phyloP scores from a whole-genome alignment of 2,329 filamentous ascomycete genomes.

The Talaromyces pinophilus region DNA sequence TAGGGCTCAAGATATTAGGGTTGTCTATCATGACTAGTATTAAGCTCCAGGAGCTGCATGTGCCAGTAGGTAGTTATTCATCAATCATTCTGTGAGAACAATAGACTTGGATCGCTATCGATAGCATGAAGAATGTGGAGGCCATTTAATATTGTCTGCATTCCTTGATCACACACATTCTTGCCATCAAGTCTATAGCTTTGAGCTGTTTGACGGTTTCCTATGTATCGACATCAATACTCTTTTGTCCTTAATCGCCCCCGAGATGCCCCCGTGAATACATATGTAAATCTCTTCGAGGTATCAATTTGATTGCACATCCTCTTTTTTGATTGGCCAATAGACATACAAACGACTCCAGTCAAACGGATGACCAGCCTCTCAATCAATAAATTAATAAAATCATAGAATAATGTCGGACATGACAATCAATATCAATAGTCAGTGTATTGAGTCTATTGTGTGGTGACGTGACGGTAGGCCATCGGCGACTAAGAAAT shows the following conservation, averaged over 20 bases:
- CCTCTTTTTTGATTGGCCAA: background rate
- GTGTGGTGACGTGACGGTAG: background rate
- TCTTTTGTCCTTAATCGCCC: background rate
- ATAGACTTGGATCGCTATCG: background rate
- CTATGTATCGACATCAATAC: background rate
- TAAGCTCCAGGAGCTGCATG: background rate
- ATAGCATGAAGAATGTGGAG: background rate
- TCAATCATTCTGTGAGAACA: background rate
- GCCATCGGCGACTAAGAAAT: conserved; percentile 2
- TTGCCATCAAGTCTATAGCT: background rate
- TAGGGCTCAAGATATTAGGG: background rate
- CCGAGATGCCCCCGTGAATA: background rate
- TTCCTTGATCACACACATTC: conserved; percentile 9
- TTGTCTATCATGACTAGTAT: background rate
- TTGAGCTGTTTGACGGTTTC: background rate
- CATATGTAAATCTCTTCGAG: background rate
- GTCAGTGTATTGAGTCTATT: background rate
- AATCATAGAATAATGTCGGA: background rate
- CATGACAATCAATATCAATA: background rate
- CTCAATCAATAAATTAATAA: background rate
- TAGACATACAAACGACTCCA: background rate
- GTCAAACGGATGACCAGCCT: too few relatives aligned
- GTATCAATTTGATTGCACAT: too few relatives aligned
- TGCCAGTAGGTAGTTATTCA: too few relatives aligned
- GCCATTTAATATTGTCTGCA: background rate